phyloP scores from a whole-genome alignment of 768 basidiomycete genomes.

The Lentinula edodes region DNA sequence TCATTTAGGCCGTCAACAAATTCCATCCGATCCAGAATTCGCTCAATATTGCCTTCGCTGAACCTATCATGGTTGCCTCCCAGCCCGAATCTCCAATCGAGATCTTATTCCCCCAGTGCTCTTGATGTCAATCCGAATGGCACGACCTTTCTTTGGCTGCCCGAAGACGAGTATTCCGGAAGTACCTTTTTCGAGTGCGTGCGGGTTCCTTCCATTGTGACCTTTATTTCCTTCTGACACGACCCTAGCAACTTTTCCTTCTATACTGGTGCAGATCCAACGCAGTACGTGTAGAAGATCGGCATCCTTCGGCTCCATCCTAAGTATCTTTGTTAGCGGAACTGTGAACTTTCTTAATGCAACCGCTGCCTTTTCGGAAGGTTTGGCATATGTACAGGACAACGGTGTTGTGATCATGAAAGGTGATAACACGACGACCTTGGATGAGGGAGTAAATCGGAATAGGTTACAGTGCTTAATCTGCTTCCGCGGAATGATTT shows the following conservation, averaged over 20 bases:
- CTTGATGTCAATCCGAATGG: slow-evolving; percentile 40
- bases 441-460: slow-evolving; percentile 49
- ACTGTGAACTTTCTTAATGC: slow-evolving; percentile 67
- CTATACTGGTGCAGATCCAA: slow-evolving; percentile 59
- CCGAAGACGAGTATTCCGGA: slow-evolving; percentile 63
- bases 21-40: neutral
- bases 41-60: neutral
- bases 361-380: slow-evolving; percentile 43
- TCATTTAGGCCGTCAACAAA: neutral
- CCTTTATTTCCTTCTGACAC: neutral
- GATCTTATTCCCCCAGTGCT: neutral
- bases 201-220: neutral
- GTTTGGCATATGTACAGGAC: slow-evolving; percentile 52
- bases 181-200: slow-evolving; percentile 66
- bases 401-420: slow-evolving; percentile 69
- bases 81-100: neutral
- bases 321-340: slow-evolving; percentile 41
- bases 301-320: slow-evolving; percentile 8
- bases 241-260: slow-evolving; percentile 48
- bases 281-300: slow-evolving; percentile 40
- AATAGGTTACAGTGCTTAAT: slow-evolving; percentile 42
- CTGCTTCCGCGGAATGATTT: neutral
- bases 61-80: neutral
- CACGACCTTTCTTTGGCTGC: slow-evolving; percentile 57
- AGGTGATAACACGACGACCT: slow-evolving; percentile 60